Conservation (phyloP, 371 early-diverging fungal species). For the Mortierella sp. region DNA sequence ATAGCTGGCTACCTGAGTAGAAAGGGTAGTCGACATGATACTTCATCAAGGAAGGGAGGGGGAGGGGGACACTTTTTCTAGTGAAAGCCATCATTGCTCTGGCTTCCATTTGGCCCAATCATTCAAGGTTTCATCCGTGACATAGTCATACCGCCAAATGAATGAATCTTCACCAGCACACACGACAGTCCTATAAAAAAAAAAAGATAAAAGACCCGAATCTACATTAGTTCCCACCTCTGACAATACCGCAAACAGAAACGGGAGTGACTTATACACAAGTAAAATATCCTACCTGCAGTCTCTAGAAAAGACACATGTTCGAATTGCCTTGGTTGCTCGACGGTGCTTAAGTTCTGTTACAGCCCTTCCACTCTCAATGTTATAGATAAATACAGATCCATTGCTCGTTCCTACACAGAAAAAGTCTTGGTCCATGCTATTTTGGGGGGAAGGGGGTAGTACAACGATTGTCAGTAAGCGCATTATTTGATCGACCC, state of each 20-base stretch:
- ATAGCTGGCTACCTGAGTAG: no score
- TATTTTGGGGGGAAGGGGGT: constrained; percentile 18
- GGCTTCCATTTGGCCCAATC: constrained; percentile 74
- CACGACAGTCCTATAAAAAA: constrained; percentile 66
- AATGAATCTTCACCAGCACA: constrained; percentile 84
- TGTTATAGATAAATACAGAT: constrained; percentile 71
- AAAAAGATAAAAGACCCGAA: background rate
- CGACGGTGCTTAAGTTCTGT: constrained; percentile 80
- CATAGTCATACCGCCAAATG: constrained; percentile 87
- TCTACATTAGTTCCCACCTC: no score
- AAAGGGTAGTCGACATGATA: no score
- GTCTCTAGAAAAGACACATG: constrained; percentile 82
- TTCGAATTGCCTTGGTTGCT: constrained; percentile 80
- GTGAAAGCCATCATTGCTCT: constrained; percentile 11
- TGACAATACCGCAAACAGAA: background rate
- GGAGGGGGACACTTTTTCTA: no score
- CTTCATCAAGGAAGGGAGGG: no score
- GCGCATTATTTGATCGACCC: background rate
- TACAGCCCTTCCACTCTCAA: constrained; percentile 71
- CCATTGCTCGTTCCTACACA: constrained; percentile 83
- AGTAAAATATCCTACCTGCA: constrained; percentile 63
- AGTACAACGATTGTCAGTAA: background rate
- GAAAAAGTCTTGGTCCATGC: constrained; percentile 74
- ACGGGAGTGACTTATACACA: no score
- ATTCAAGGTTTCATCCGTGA: constrained; percentile 74